Percentiles rank a stretch among this genome's conserved stretches.
phyloP scores from a whole-genome alignment of 2,329 filamentous ascomycete genomes.

The Nemania sp. region DNA sequence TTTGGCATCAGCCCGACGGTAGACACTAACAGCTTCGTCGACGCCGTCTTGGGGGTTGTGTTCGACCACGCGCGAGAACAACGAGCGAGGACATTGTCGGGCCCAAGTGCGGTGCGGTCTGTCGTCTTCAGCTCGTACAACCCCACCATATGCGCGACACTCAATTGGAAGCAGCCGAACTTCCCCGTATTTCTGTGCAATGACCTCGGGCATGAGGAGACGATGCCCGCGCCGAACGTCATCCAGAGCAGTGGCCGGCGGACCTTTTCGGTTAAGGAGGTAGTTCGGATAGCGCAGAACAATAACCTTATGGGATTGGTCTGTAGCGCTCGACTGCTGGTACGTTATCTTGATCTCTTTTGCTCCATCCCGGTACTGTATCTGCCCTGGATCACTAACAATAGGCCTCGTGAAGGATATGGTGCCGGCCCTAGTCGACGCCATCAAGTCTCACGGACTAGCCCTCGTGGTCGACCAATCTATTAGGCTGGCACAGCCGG shows the following conservation, averaged over 20 bases:
- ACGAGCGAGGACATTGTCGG: constrained; percentile 62
- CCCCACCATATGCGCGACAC: constrained; percentile 82
- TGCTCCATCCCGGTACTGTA: background rate
- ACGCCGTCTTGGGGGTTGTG: constrained; percentile 80
- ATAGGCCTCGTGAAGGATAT: constrained; percentile 67
- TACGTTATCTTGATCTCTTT: constrained; percentile 52
- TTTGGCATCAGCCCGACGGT: constrained; percentile 73
- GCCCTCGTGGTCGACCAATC: constrained; percentile 90
- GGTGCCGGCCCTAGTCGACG: constrained; percentile 87
- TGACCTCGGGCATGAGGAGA: constrained; percentile 72
- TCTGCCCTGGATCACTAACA: constrained; percentile 6
- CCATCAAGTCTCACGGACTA: constrained; percentile 91
- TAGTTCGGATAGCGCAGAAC: constrained; percentile 86
- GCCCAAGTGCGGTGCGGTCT: constrained; percentile 76
- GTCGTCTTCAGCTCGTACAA: constrained; percentile 96
- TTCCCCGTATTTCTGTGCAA: constrained; percentile 97
- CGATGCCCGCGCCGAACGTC: constrained; percentile 44
- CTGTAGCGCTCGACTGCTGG: constrained; percentile 83
- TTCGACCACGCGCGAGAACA: constrained; percentile 85
- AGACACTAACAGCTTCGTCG: constrained; percentile 86
- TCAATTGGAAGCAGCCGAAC: constrained; percentile 99
- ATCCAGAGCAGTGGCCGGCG: constrained; percentile 66
- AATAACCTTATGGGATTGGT: constrained; percentile 99
- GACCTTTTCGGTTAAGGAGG: constrained; percentile 89
- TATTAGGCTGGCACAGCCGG: constrained; percentile 54